These are phyloP conservation scores for Friedmanniomyces endolithicus DNA, from an alignment of 495 filamentous ascomycete genomes.

Conservation along the genomic window DNA sequence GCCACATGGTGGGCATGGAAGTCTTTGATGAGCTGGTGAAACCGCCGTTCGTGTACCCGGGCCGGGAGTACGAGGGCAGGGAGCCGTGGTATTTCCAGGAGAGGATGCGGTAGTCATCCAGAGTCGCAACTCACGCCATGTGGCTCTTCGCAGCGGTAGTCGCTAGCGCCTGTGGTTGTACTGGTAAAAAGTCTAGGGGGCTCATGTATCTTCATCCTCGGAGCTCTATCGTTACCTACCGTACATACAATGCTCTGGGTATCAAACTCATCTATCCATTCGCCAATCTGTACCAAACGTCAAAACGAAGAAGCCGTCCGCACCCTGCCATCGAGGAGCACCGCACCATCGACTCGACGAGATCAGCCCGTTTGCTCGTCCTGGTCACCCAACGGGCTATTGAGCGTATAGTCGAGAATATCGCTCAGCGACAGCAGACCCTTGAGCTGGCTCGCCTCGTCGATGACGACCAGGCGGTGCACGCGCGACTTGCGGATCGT, in stretches of 20 bases:
- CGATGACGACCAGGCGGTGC: constrained; percentile 83
- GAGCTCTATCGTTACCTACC: neutral
- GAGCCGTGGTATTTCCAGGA: constrained; percentile 47
- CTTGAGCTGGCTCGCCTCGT: constrained; percentile 71
- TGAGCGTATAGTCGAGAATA: constrained; percentile 85
- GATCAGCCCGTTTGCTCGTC: neutral
- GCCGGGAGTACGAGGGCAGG: constrained; percentile 33
- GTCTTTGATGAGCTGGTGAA: constrained; percentile 50
- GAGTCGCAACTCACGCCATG: too few species aligned
- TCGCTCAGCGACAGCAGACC: constrained; percentile 91
- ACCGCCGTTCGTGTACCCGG: constrained; percentile 60
- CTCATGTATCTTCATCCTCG: too few species aligned
- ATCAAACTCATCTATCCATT: neutral
- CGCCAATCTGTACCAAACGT: too few species aligned
- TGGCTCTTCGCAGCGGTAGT: too few species aligned
- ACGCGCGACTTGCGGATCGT: constrained; percentile 91
- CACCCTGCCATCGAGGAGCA: too few species aligned
- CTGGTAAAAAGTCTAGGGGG: too few species aligned
- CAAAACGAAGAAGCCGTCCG: too few species aligned
- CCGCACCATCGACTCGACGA: too few species aligned
- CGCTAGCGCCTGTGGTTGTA: too few species aligned
- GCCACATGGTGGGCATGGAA: constrained; percentile 27
- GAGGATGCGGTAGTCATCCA: neutral
- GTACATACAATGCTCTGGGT: neutral
- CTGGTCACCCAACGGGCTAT: constrained; percentile 14